Evolutionary conservation across 805 yeast species (phyloP).

Genomic region (Clavispora fructus): DNA sequence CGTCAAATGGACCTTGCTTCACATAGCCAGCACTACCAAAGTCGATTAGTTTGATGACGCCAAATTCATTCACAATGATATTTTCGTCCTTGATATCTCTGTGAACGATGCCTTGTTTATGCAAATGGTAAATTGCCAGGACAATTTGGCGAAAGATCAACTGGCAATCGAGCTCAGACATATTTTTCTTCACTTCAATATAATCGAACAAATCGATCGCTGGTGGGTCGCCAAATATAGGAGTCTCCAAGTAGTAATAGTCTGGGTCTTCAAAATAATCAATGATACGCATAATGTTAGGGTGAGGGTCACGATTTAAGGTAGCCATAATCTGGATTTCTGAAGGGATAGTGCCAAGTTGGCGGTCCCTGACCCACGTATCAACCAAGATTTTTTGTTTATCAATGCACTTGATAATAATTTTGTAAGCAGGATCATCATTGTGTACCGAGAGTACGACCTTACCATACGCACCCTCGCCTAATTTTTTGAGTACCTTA

Average conservation of each 20-base stretch:
- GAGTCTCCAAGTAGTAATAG: conserved; percentile 86
- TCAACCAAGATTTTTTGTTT: conserved; percentile 92
- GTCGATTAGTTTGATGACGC: conserved; percentile 80
- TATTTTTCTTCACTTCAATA: conserved; percentile 77
- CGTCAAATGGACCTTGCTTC: conserved; percentile 91
- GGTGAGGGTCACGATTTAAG: conserved; percentile 74
- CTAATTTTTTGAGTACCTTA: conserved; percentile 67
- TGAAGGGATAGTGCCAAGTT: conserved; percentile 90
- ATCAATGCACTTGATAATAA: conserved; percentile 83
- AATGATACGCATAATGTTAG: conserved; percentile 75
- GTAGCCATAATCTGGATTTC: conserved; percentile 91
- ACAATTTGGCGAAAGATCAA: conserved; percentile 75
- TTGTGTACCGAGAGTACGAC: conserved; percentile 75
- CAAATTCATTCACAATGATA: conserved; percentile 78
- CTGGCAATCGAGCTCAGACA: conserved; percentile 75
- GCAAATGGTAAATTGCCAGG: conserved; percentile 76
- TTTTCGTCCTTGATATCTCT: conserved; percentile 95
- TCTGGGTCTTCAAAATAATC: conserved; percentile 92
- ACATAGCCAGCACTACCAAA: conserved; percentile 94
- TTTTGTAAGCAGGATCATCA: conserved; percentile 55
- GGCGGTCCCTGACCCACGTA: conserved; percentile 94
- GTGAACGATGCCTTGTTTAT: conserved; percentile 82
- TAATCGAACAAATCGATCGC: conserved; percentile 91
- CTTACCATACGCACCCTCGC: conserved; percentile 96
- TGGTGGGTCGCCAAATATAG: conserved; percentile 84